Evolutionary conservation across 2,329 filamentous ascomycete genomes (phyloP), one percentile per base, ranked within the genome.

Genomic region (Sordariomycetes sp.): DNA sequence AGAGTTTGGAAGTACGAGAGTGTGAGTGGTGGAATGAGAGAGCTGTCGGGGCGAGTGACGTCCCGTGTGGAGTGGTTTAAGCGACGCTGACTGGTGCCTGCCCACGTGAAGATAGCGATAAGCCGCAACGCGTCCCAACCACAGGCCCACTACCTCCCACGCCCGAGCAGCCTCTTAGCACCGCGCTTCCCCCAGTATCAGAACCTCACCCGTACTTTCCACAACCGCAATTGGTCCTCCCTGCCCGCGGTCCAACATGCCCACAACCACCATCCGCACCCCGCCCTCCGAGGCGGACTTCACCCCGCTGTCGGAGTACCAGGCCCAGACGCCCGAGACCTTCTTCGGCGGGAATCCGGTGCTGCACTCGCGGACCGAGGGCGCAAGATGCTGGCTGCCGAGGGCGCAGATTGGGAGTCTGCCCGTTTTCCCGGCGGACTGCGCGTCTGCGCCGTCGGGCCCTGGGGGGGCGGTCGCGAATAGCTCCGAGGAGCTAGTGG

Each of bases 321-420:
- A 89, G 67, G 75, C 82, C 56, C 82, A 84, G 65, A 92, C 88
- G 1, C 88, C 88, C 1, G 75, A 76, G 59, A 85, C 80, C 50
- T 92, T 91, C 71, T 85, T 84, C 64, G 80, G 78, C 63, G 81
- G 80, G 32, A 88, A 86, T 65, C 82, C 87, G 1, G 78, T 91
- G 51, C 77, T 91, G 3, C 81, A 91, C 69, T 80, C 79, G 62
- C 80, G 85, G 64, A 75, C 78, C 45, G 63, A 73, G 13, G 73
- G 74, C 59, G 76, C 82, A 57, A 82, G 79, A 45, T 79, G 85
- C 2, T 78, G 80, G 64, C 72, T 85, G 22, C 74, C 80, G 28
- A 73, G 71, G 39, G 73, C 76, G 48, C 79, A 86, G 63, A 70
- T 76, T 25, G 75, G 76, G 45, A 71, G 70, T 57, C 71, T 88